A percentile compares a stretch with the other conserved stretches of the same genome.
Evolutionary conservation across 176 grass and related monocot genomes (phyloP).

Genomic region (Avena sativa): DNA sequence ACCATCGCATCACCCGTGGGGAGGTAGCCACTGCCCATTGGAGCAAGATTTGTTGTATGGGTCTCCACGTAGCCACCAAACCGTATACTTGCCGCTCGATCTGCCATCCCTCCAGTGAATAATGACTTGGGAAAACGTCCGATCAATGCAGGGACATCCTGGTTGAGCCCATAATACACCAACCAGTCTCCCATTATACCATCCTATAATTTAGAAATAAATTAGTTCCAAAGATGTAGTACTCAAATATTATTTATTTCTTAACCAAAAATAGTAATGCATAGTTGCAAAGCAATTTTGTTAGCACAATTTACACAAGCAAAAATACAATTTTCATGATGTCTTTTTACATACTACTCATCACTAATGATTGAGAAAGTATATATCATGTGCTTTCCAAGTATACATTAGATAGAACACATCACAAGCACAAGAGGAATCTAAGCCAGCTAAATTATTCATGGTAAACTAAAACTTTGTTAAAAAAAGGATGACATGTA

Average conservation of each 20-base stretch:
- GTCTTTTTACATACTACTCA: neutral
- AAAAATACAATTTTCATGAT: neutral
- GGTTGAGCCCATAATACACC: conserved; percentile 3
- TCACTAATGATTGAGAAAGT: neutral
- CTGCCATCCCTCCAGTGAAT: neutral
- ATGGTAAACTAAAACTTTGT: neutral
- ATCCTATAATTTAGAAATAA: neutral
- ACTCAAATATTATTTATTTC: neutral
- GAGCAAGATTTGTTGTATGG: neutral
- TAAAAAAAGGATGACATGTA: neutral
- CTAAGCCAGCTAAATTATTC: neutral
- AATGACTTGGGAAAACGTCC: neutral
- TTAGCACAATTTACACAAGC: neutral
- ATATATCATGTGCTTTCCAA: neutral
- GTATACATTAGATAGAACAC: neutral
- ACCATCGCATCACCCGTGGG: neutral
- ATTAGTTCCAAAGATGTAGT: neutral
- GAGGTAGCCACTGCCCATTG: conserved; percentile 38
- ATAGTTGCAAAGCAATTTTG: neutral
- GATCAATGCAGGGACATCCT: neutral
- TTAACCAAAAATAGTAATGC: neutral
- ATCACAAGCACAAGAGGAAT: no score
- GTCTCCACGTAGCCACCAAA: neutral
- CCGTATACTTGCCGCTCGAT: neutral
- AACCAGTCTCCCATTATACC: neutral